Conservation (phyloP, 257 asterid species). For the Rhazya stricta region DNA sequence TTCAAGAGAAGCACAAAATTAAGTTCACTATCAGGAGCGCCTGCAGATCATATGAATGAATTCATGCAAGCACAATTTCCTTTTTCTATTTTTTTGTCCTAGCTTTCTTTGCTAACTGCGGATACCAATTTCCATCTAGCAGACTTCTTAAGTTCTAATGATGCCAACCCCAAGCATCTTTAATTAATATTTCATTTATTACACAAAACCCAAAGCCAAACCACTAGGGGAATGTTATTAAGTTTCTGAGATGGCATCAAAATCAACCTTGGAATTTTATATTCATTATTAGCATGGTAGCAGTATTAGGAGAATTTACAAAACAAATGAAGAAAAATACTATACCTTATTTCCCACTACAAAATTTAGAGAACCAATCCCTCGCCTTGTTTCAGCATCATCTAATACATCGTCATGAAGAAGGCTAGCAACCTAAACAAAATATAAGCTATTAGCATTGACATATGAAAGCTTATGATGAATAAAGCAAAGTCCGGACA, state of each 20-base stretch:
- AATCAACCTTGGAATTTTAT: background rate
- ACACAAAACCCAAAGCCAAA: background rate
- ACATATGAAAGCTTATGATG: background rate
- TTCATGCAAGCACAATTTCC: background rate
- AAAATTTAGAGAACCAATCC: conserved; percentile 75
- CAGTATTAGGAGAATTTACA: background rate
- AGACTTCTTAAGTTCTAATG: background rate
- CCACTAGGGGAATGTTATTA: background rate
- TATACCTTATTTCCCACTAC: conserved; percentile 95
- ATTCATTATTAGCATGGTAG: background rate
- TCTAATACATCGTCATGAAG: conserved; percentile 98
- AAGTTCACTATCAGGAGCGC: background rate
- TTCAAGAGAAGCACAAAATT: background rate
- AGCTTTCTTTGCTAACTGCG: background rate
- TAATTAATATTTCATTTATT: background rate
- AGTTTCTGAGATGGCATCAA: background rate
- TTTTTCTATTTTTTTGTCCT: background rate
- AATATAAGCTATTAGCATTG: conserved; percentile 14
- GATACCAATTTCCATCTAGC: background rate
- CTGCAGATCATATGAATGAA: background rate
- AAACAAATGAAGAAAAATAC: background rate
- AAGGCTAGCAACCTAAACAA: conserved; percentile 85
- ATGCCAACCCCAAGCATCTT: background rate
- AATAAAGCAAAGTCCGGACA: background rate
- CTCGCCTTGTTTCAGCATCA: conserved; percentile 96